Conservation (phyloP, 2,329 filamentous ascomycete species). For the Alternaria novae-zelandiae region DNA sequence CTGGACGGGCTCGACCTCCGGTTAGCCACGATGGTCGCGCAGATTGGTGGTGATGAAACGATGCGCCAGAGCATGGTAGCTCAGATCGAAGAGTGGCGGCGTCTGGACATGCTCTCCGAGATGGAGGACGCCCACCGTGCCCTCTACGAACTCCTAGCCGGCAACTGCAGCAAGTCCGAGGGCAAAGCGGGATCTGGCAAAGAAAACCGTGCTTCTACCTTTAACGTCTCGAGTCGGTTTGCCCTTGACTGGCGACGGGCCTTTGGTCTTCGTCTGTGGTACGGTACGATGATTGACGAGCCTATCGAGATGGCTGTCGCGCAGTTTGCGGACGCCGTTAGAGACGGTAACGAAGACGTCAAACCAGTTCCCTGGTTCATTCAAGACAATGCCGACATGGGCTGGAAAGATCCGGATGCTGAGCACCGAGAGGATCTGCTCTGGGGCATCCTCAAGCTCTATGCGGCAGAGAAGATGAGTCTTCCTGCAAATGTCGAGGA, state of each 20-base stretch:
- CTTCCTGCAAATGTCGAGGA: constrained; percentile 64
- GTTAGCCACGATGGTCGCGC: constrained; percentile 81
- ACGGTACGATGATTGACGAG: constrained; percentile 72
- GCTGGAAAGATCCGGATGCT: constrained; percentile 67
- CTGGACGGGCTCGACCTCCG: constrained; percentile 78
- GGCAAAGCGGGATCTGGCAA: constrained; percentile 74
- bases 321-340: constrained; percentile 75
- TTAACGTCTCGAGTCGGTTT: constrained; percentile 83
- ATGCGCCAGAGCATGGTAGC: constrained; percentile 76
- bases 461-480: constrained; percentile 63
- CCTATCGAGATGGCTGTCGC: constrained; percentile 74
- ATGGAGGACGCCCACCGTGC: constrained; percentile 84
- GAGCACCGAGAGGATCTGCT: constrained; percentile 75
- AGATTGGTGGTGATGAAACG: constrained; percentile 76
- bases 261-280: constrained; percentile 91
- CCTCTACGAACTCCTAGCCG: constrained; percentile 86
- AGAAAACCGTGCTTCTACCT: constrained; percentile 81
- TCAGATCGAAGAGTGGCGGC: constrained; percentile 85
- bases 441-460: constrained; percentile 86
- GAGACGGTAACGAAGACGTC: constrained; percentile 70
- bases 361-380: constrained; percentile 75
- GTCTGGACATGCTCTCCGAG: constrained; percentile 83
- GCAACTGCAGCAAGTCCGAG: constrained; percentile 83
- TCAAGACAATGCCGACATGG: constrained; percentile 62
- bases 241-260: constrained; percentile 91